A percentile compares a stretch with the other conserved stretches of the same genome.
Conservation (phyloP, 169 alveolate species). For the Fabrea salina region DNA sequence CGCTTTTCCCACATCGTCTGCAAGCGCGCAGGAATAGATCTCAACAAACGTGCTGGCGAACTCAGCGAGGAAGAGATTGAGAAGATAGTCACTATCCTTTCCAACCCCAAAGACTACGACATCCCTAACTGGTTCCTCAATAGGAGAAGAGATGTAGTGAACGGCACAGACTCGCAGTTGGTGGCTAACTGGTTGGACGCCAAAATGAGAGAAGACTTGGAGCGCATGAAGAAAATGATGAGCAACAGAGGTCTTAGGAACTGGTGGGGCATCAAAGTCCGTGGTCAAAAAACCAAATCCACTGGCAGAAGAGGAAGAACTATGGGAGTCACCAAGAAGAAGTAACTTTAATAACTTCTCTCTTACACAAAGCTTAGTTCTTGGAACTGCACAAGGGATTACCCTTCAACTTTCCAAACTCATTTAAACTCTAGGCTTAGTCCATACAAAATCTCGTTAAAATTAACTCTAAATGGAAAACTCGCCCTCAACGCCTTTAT, state of each 20-base stretch:
- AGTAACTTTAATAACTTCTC: no score
- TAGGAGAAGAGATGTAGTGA: slow-evolving; percentile 94
- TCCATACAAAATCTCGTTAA: no score
- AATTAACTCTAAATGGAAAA: no score
- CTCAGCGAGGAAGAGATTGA: slow-evolving; percentile 93
- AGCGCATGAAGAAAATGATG: slow-evolving; percentile 97
- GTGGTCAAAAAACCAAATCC: slow-evolving; percentile 99
- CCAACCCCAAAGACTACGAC: slow-evolving; percentile 91
- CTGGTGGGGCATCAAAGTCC: slow-evolving; percentile 97
- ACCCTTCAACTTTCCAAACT: no score
- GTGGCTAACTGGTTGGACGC: slow-evolving; percentile 95
- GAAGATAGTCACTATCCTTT: slow-evolving; percentile 87
- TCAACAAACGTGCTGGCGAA: slow-evolving; percentile 98
- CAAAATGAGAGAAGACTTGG: slow-evolving; percentile 98
- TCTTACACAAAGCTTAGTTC: no score
- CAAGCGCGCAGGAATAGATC: slow-evolving; percentile 97
- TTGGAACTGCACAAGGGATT: no score
- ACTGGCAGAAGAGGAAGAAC: slow-evolving; percentile 99
- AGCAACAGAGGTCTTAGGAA: slow-evolving; percentile 98
- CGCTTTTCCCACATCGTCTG: slow-evolving; percentile 95
- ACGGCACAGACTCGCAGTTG: slow-evolving; percentile 93
- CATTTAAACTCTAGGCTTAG: no score
- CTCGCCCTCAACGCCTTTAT: no score
- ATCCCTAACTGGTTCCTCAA: slow-evolving; percentile 99
- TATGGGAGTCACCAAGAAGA: slow-evolving; percentile 97